A percentile compares a stretch with the other conserved stretches of the same genome.
These are phyloP conservation scores for Abrus pulchellus DNA, from an alignment of 306 rosid species.

Conservation along the genomic window DNA sequence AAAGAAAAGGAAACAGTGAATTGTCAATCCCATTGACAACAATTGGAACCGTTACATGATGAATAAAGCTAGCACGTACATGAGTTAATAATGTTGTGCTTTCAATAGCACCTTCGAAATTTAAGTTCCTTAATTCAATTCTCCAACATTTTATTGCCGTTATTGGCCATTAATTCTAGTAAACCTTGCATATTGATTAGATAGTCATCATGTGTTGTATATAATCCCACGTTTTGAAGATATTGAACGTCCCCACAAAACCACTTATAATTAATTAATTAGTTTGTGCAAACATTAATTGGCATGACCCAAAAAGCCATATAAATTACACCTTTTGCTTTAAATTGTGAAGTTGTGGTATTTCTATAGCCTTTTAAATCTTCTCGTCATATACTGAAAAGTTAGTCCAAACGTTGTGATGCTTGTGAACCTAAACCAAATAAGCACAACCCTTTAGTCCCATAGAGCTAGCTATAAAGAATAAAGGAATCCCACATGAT, in stretches of 20 bases:
- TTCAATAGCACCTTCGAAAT: constrained; percentile 32
- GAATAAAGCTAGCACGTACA: constrained; percentile 15
- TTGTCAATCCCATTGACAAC: background rate
- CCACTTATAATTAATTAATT: constrained; percentile 18
- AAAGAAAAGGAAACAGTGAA: background rate
- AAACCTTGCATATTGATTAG: constrained; percentile 1
- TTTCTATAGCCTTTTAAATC: background rate
- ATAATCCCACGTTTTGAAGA: background rate
- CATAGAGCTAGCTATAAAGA: constrained; percentile 9
- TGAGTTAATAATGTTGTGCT: constrained; percentile 7
- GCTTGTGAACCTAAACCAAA: constrained; percentile 7
- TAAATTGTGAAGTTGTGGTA: constrained; percentile 26
- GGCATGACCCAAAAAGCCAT: constrained; percentile 12
- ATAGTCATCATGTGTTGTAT: background rate
- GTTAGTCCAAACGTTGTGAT: constrained; percentile 8
- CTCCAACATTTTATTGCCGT: constrained; percentile 45
- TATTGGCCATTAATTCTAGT: constrained; percentile 9
- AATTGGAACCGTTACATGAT: constrained; percentile 16
- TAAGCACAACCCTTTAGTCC: constrained; percentile 3
- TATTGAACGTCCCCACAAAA: background rate
- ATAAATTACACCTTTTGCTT: constrained; percentile 33
- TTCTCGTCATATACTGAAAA: constrained; percentile 32
- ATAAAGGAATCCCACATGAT: constrained; percentile 4
- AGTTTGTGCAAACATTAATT: background rate
- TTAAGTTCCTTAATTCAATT: constrained; percentile 15